Conservation (phyloP, 306 rosid genomes). For the Lathyrus oleraceus region DNA sequence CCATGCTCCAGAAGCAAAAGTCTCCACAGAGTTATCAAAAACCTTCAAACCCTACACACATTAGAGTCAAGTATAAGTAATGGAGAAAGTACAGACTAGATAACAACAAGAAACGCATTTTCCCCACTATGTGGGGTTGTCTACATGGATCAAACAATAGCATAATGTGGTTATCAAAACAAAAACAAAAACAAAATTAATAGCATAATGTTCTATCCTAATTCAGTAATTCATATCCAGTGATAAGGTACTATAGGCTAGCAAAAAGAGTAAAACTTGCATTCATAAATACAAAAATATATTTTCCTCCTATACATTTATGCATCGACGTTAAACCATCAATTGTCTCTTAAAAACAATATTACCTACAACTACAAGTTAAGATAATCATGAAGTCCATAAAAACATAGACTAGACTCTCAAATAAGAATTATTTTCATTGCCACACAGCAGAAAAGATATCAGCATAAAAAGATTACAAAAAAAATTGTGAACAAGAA, state of each 20-base stretch:
- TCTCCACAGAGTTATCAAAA: conserved; percentile 89
- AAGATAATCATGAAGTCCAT: conserved; percentile 8
- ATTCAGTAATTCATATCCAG: no score
- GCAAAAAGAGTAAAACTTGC: conserved; percentile 9
- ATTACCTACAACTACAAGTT: conserved; percentile 3
- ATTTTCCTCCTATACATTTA: neutral
- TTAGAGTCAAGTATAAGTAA: conserved; percentile 22
- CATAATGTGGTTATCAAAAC: neutral
- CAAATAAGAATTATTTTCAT: conserved; percentile 3
- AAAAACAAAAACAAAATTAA: neutral
- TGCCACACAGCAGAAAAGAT: conserved; percentile 9
- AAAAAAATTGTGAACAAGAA: conserved; percentile 9
- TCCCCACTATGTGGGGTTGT: neutral
- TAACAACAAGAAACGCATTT: neutral
- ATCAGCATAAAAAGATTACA: conserved; percentile 1
- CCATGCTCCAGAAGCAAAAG: conserved; percentile 97
- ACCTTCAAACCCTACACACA: conserved; percentile 73
- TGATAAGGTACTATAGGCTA: neutral
- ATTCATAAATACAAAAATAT: conserved; percentile 22
- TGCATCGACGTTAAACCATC: conserved; percentile 6
- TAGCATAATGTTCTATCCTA: neutral
- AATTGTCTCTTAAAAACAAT: conserved; percentile 7
- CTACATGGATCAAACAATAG: neutral
- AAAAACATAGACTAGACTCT: conserved; percentile 30
- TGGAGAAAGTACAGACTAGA: conserved; percentile 9